These are phyloP conservation scores for Pecoramyces ruminantium DNA, from an alignment of 192 early-diverging fungal species.

Conservation along the genomic window DNA sequence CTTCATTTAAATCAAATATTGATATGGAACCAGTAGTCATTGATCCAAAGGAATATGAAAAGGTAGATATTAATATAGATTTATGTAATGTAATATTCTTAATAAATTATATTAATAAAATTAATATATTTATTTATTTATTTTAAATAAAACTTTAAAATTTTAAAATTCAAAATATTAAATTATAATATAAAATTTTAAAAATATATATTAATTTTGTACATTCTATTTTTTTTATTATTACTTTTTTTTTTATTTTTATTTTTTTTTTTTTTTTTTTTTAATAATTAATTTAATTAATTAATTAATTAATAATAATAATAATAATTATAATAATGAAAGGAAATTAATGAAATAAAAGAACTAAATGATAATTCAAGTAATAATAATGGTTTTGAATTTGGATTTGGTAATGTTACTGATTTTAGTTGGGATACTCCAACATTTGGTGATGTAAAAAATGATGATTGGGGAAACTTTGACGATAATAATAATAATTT, in stretches of 20 bases:
- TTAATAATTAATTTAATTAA: no score
- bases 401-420: not conserved
- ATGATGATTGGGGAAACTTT: not conserved
- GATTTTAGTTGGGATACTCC: not conserved
- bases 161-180: no score
- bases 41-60: not conserved
- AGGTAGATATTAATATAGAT: not conserved
- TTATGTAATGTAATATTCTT: no score
- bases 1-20: not conserved
- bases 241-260: no score
- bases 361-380: not conserved
- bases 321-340: not conserved
- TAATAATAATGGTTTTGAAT: not conserved
- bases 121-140: no score
- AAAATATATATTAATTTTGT: no score
- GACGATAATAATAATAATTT: not conserved
- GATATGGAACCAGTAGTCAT: not conserved
- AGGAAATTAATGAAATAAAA: not conserved
- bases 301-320: no score
- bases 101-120: no score
- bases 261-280: no score
- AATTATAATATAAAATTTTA: no score
- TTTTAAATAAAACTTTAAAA: no score
- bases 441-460: not conserved
- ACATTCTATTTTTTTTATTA: no score